Base-by-base conservation (phyloP, 2,329 filamentous ascomycete species). In the Leptographium galeiforme region DNA sequence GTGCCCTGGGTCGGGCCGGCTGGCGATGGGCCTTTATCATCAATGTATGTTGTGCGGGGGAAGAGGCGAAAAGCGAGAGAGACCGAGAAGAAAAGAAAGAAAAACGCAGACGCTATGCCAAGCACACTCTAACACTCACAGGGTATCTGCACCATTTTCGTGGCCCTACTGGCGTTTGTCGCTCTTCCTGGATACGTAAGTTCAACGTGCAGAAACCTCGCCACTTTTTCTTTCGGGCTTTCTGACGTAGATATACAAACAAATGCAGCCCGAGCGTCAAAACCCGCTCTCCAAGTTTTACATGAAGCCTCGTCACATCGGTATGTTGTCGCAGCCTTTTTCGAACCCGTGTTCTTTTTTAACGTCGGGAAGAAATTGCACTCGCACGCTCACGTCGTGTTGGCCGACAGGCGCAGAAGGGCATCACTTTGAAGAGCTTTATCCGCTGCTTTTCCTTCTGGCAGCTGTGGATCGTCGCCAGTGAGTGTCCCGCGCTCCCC, bases 21-120 rank as follows among this genome's bases (percentile, higher is more conserved):
- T 55, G 54, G 54, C 51, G 54, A 7, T 55, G 54, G 54, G 51
- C 54, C 5, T 55, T 55, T 34, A 55, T 55, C 38, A 53, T 55
- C n/a, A 55, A 55, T 19, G 46, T 48, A 8, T 6, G 46, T 41
- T 41, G 5, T 16, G 40, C n/a, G n/a, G 10, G 36, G 25, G 25
- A 25, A 25, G 25, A 25, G 5, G 25, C 25, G 25, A 25, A 25
- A 25, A 25, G 25, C 25, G 5, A 25, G 25, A 25, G 25, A 25
- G 25, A 25, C 2, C 25, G 25, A 25, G 25, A 25, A 25, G 5
- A 5, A 25, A 25, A 25, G 6, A 7, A 38, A 25, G 16, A 13
- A 38, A 33, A 11, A 18, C 34, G n/a, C 16, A 8, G n/a, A 8
- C 34, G 10, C 1, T 51, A 30, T 13, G 32, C 25, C 25, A 25